Evolutionary conservation across 169 alveolate species (phyloP), one percentile per base, ranked within the genome.

Genomic region (Babesia ovis): DNA sequence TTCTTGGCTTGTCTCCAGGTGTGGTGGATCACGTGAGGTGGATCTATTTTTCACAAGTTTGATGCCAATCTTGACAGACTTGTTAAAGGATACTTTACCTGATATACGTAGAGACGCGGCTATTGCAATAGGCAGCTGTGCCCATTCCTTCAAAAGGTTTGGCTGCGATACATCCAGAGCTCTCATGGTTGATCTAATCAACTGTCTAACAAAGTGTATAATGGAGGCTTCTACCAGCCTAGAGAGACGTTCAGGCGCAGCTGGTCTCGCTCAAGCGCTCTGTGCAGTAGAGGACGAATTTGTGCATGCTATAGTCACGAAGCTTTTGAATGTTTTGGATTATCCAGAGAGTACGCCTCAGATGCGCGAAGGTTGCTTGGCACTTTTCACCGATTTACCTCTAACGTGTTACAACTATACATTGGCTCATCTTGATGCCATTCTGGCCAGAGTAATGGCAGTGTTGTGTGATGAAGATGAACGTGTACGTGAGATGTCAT

Each of bases 201-300:
- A 72, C 53, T 32, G 70, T 14, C 27, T 72, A 35, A 53, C 66
- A 37, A 56, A 72, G 54, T 57, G 66, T 23, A 22, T 72, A 16
- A 59, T 57, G 75, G 68, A 72, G 37, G 60, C 73, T 23, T 14
- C 35, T 20, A 72, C 83, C 3, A 53, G 67, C 64, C 42, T 72
- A 9, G 83, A 72, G 41, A 32, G 83, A 5, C 25, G 74, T 39
- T 72, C 83, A 18, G 72, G 71, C 5, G 83, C 83, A 25, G 42
- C 62, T 20, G 83, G 83, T 2, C 66, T 72, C 23, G 83, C 83
- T 34, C 68, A 72, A 25, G 83, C 83, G 6, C 62, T 72, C 1
- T 56, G 68, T 46, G 83, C 83, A 2, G 72, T 60, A 11, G 75
- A 57, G 22, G 71, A 72, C 46, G 74, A 11, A 3, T 60, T 53